phyloP scores from a whole-genome alignment of 2,329 filamentous ascomycete species.

The Cladosporium oxysporum region DNA sequence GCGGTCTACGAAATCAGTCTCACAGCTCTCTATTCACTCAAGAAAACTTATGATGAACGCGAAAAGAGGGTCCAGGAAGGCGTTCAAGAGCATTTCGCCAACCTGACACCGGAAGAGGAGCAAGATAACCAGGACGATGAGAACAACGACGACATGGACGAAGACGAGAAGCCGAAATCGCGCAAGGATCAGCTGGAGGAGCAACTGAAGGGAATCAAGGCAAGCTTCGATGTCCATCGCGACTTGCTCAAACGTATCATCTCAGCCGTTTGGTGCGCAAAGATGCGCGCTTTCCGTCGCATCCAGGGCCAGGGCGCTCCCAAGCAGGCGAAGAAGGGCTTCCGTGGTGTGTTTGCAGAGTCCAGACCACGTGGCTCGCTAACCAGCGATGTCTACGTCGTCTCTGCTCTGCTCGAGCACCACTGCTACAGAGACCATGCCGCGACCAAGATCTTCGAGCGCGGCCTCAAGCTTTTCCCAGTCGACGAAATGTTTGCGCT shows the following conservation, averaged over 20 bases:
- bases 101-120: conserved; percentile 44
- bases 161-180: conserved; percentile 51
- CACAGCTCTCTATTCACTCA: conserved; percentile 83
- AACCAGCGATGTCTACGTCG: conserved; percentile 92
- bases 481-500: conserved; percentile 91
- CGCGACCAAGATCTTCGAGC: conserved; percentile 93
- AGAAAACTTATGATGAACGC: conserved; percentile 67
- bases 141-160: conserved; percentile 56
- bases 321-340: conserved; percentile 62
- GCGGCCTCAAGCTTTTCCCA: conserved; percentile 88
- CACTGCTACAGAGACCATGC: conserved; percentile 93
- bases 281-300: conserved; percentile 91
- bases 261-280: conserved; percentile 90
- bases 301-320: conserved; percentile 77
- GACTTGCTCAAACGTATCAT: conserved; percentile 79
- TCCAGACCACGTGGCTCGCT: conserved; percentile 84
- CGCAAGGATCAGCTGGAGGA: conserved; percentile 54
- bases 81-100: conserved; percentile 57
- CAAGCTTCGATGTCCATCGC: conserved; percentile 71
- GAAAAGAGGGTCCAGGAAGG: conserved; percentile 63
- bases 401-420: conserved; percentile 88
- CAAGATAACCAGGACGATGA: conserved; percentile 45
- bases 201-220: conserved; percentile 60
- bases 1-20: conserved; percentile 82
- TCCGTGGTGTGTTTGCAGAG: conserved; percentile 85